Percentiles rank a stretch among this genome's conserved stretches.
phyloP scores from a whole-genome alignment of 2,329 filamentous ascomycete species.

The Periconia digitata region DNA sequence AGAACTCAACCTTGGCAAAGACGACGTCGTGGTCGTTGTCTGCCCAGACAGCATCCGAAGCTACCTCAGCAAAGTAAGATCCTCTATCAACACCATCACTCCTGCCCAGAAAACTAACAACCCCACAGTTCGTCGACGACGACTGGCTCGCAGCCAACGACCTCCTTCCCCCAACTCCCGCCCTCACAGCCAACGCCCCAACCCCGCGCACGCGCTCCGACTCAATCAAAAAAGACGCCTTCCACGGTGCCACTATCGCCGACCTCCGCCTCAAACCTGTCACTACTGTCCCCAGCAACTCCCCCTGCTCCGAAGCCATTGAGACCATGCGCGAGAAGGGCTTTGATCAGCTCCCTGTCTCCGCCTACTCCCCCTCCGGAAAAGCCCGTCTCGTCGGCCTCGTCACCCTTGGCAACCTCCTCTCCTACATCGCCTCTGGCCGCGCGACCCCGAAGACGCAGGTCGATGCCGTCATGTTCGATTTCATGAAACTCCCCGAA shows the following conservation, averaged over 20 bases:
- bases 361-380: constrained; percentile 57
- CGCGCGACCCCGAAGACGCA: constrained; percentile 72
- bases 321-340: constrained; percentile 98
- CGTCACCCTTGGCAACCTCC: constrained; percentile 90
- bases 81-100: neutral
- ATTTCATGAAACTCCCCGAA: constrained; percentile 85
- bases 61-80: constrained; percentile 79
- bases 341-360: constrained; percentile 95
- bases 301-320: constrained; percentile 80
- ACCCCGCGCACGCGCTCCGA: constrained; percentile 42
- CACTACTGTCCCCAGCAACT: constrained; percentile 73
- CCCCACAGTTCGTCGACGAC: constrained; percentile 79
- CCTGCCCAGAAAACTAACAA: constrained; percentile 15
- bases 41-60: constrained; percentile 95
- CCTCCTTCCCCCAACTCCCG: constrained; percentile 69
- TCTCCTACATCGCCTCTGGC: constrained; percentile 84
- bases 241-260: constrained; percentile 76
- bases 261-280: constrained; percentile 90
- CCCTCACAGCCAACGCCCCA: constrained; percentile 28
- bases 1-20: constrained; percentile 75
- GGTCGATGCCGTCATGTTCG: constrained; percentile 92
- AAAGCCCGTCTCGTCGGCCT: constrained; percentile 80
- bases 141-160: constrained; percentile 98
- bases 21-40: constrained; percentile 86
- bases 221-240: constrained; percentile 62